Evolutionary conservation across 2,329 filamentous ascomycete species (phyloP).

Genomic region (Aquanectria penicillioides): DNA sequence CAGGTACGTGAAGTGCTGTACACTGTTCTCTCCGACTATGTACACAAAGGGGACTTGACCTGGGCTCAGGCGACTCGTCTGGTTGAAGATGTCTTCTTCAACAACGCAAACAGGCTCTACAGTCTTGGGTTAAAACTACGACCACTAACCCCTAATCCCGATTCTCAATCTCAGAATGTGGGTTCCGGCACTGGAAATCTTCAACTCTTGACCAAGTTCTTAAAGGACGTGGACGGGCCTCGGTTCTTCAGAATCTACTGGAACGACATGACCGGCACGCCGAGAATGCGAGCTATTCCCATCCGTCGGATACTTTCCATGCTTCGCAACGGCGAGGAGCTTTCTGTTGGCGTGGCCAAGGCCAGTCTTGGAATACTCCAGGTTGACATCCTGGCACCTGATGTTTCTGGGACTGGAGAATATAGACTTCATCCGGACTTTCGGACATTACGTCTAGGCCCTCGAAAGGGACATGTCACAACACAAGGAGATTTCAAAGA

Average conservation of each 20-base stretch:
- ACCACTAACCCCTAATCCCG: constrained; percentile 29
- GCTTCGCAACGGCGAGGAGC: constrained; percentile 54
- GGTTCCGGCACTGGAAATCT: constrained; percentile 16
- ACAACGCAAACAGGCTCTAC: constrained; percentile 82
- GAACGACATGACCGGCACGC: constrained; percentile 79
- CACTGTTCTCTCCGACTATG: constrained; percentile 73
- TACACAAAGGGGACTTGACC: constrained; percentile 70
- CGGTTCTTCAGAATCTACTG: constrained; percentile 80
- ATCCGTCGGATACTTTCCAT: constrained; percentile 63
- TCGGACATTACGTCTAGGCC: constrained; percentile 67
- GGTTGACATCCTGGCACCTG: constrained; percentile 67
- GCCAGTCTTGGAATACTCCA: constrained; percentile 74
- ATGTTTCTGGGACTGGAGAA: constrained; percentile 68
- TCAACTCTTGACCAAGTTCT: constrained; percentile 45
- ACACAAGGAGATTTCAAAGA: constrained; percentile 74
- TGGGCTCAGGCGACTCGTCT: constrained; percentile 70
- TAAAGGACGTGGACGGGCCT: constrained; percentile 59
- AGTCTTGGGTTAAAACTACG: constrained; percentile 62
- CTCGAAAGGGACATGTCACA: constrained; percentile 69
- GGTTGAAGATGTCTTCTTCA: constrained; percentile 76
- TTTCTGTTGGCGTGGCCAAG: constrained; percentile 69
- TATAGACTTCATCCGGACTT: constrained; percentile 75
- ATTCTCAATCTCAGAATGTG: neutral
- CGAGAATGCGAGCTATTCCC: constrained; percentile 75
- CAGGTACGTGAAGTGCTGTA: constrained; percentile 79